Conservation (phyloP, 2,329 filamentous ascomycete species). For the Ophidiomyces ophidiicola region DNA sequence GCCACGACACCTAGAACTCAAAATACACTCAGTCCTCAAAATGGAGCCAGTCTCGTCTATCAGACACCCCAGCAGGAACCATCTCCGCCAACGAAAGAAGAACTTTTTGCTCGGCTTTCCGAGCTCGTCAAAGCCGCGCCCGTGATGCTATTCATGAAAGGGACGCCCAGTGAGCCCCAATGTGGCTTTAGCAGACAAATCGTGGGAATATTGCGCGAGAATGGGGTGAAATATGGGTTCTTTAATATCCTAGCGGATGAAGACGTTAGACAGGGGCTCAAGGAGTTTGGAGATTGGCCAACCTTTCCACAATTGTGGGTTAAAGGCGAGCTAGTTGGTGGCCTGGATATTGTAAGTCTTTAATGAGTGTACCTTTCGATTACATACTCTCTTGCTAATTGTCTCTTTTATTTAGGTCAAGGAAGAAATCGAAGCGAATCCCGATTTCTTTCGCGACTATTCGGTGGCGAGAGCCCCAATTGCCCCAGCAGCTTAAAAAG, state of each 20-base stretch:
- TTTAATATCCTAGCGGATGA: conserved; percentile 98
- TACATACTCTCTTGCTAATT: conserved; percentile 16
- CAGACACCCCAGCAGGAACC: conserved; percentile 18
- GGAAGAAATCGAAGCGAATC: conserved; percentile 76
- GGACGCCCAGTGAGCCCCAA: conserved; percentile 74
- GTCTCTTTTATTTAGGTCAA: conserved; percentile 52
- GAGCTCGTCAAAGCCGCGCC: conserved; percentile 89
- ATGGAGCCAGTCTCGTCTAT: too few relatives aligned
- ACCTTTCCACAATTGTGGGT: conserved; percentile 95
- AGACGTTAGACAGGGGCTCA: conserved; percentile 88
- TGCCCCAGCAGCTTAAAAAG: conserved; percentile 14
- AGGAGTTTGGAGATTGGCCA: conserved; percentile 97
- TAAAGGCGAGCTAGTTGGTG: conserved; percentile 78
- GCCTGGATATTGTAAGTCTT: conserved; percentile 89
- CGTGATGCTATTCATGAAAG: conserved; percentile 99
- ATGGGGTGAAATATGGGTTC: conserved; percentile 91
- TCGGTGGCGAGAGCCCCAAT: conserved; percentile 33
- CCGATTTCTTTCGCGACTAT: conserved; percentile 69
- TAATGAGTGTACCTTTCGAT: too few relatives aligned
- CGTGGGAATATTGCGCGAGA: conserved; percentile 74
- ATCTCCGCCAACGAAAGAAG: conserved; percentile 59
- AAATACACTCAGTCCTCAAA: neutral
- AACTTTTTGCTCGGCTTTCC: conserved; percentile 64
- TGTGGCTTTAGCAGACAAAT: conserved; percentile 89
- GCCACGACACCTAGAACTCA: conserved; percentile 27